Percentiles rank a stretch among this genome's conserved stretches.
These are phyloP conservation scores for Cydonia oblonga DNA, from an alignment of 331 rosid species.

Conservation along the genomic window DNA sequence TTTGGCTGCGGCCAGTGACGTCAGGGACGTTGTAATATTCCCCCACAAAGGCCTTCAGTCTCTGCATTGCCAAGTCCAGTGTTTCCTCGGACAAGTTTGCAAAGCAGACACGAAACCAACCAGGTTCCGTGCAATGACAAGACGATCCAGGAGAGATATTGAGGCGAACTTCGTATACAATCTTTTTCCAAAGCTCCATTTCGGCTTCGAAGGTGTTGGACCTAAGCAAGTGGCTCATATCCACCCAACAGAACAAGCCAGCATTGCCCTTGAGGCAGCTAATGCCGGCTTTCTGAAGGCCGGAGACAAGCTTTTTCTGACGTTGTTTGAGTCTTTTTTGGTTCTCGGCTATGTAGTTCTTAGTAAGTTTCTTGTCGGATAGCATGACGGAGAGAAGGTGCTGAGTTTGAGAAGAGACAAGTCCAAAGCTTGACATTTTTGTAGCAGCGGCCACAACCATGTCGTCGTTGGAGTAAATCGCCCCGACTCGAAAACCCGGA, in stretches of 20 bases:
- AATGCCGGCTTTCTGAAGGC: constrained; percentile 55
- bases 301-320: constrained; percentile 43
- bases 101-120: constrained; percentile 89
- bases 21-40: constrained; percentile 14
- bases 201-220: constrained; percentile 76
- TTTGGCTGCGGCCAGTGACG: neutral
- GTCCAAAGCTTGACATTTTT: constrained; percentile 94
- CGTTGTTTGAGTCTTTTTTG: constrained; percentile 55
- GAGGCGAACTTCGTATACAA: constrained; percentile 56
- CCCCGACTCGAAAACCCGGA: constrained; percentile 89
- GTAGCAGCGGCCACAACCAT: constrained; percentile 66
- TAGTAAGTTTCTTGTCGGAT: constrained; percentile 64
- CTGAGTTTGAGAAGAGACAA: constrained; percentile 87
- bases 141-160: constrained; percentile 88
- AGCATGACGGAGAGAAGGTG: constrained; percentile 80
- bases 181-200: constrained; percentile 81
- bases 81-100: constrained; percentile 78
- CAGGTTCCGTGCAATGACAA: constrained; percentile 85
- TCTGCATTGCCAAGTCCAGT: constrained; percentile 52
- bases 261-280: constrained; percentile 67
- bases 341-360: constrained; percentile 54
- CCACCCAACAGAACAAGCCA: constrained; percentile 86
- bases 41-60: constrained; percentile 47
- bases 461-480: constrained; percentile 69
- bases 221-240: constrained; percentile 64